Conservation (phyloP, 495 filamentous ascomycete genomes). For the Astrothelium subdiscretum region DNA sequence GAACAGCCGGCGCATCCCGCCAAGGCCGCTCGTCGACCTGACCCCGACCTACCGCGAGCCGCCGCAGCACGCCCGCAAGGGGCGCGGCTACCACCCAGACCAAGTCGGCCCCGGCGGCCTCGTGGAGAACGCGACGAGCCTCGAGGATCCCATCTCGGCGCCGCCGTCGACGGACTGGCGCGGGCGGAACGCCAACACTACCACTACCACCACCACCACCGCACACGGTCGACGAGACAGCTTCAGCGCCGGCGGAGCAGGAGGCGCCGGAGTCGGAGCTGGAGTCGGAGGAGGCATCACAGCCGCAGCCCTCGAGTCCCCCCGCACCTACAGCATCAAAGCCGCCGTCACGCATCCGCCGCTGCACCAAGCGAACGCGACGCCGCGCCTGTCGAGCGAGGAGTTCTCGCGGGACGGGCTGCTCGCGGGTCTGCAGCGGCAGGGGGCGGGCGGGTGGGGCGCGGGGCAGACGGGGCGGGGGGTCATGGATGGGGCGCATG, state of each 20-base stretch:
- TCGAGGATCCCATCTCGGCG: conserved; percentile 39
- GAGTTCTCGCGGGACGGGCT: conserved; percentile 24
- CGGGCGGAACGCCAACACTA: conserved; percentile 10
- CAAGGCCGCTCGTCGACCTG: conserved; percentile 63
- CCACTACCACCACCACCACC: background rate
- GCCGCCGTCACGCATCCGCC: background rate
- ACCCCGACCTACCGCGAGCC: conserved; percentile 63
- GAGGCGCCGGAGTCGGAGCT: conserved; percentile 5
- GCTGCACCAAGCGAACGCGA: background rate
- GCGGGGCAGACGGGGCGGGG: conserved; percentile 35
- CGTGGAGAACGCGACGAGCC: conserved; percentile 53
- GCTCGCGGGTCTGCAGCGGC: conserved; percentile 12
- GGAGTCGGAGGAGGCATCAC: background rate
- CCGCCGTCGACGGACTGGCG: conserved; percentile 45
- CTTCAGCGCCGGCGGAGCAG: conserved; percentile 11
- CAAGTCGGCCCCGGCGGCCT: conserved; percentile 40
- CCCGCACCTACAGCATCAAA: too few relatives aligned
- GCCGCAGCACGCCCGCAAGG: conserved; percentile 57
- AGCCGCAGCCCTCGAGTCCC: conserved; percentile 4
- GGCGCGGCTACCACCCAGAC: conserved; percentile 54
- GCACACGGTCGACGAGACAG: conserved; percentile 3
- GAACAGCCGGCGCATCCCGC: conserved; percentile 19
- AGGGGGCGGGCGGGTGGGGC: conserved; percentile 20
- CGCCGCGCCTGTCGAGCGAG: conserved; percentile 4
- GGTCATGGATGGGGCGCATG: conserved; percentile 41